Evolutionary conservation across 495 filamentous ascomycete species (phyloP).

Genomic region (Xylaria scruposa): DNA sequence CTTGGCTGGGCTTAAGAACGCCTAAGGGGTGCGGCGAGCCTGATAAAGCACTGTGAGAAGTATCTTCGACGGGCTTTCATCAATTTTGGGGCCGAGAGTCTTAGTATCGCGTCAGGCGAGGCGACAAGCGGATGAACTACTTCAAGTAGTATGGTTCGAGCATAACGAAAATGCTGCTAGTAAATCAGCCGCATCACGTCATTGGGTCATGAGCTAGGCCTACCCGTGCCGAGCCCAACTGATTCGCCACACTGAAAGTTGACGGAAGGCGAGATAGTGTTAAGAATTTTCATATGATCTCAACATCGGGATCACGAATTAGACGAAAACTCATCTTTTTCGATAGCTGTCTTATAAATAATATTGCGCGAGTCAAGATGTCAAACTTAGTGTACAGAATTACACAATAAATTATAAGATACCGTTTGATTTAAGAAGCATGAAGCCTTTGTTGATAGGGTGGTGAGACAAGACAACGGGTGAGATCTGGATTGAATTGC

Average conservation of each 20-base stretch:
- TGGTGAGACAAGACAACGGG: neutral
- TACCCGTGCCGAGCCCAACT: slow-evolving; percentile 23
- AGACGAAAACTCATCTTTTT: too few relatives aligned
- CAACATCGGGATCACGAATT: neutral
- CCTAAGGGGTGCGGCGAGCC: neutral
- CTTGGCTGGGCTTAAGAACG: neutral
- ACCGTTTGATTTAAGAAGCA: neutral
- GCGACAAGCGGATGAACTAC: slow-evolving; percentile 13
- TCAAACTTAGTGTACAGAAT: too few relatives aligned
- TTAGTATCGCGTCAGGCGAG: neutral
- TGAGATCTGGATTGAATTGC: slow-evolving; percentile 7
- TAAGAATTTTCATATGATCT: neutral
- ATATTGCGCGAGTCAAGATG: too few relatives aligned
- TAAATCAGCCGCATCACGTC: slow-evolving; percentile 24
- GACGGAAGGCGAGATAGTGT: neutral
- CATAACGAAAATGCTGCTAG: neutral
- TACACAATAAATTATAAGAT: neutral
- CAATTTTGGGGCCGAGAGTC: neutral
- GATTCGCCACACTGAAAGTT: neutral
- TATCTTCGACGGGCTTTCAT: neutral
- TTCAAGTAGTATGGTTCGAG: slow-evolving; percentile 21
- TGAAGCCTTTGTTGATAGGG: neutral
- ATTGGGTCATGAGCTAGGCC: slow-evolving; percentile 25
- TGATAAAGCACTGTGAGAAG: neutral
- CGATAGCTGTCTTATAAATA: neutral